Conservation (phyloP, 805 yeast genomes). For the Kuraishia piskuri region DNA sequence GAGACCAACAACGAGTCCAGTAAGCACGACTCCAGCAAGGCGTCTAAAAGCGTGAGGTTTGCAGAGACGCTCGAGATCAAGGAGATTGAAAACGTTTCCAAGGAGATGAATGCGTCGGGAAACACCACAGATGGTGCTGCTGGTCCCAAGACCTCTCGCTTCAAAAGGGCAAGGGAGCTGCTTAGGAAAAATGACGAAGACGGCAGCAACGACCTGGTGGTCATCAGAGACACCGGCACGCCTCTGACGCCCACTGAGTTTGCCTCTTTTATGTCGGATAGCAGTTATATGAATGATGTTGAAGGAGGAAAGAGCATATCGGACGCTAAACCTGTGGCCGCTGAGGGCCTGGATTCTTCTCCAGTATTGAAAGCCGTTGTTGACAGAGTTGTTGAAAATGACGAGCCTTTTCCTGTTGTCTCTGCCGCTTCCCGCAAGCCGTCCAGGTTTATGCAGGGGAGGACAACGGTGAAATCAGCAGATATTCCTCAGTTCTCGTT, state of each 20-base stretch:
- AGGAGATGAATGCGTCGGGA: conserved; percentile 25
- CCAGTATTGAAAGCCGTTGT: background rate
- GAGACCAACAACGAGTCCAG: too few relatives aligned
- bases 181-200: background rate
- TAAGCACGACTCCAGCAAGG: background rate
- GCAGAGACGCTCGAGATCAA: conserved; percentile 45
- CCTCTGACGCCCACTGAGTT: background rate
- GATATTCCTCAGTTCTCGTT: background rate
- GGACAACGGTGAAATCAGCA: background rate
- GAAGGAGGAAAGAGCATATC: background rate
- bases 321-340: background rate
- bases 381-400: background rate
- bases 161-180: background rate
- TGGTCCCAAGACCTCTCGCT: background rate
- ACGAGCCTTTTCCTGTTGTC: background rate
- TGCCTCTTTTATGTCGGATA: background rate
- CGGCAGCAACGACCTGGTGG: background rate
- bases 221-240: background rate
- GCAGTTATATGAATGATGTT: background rate
- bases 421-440: background rate
- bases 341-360: background rate
- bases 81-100: conserved; percentile 50
- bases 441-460: background rate
- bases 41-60: conserved; percentile 42
- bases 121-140: background rate